These are phyloP conservation scores for Gnetum montanum DNA, from an alignment of 75 land plant genomes.

Conservation along the genomic window DNA sequence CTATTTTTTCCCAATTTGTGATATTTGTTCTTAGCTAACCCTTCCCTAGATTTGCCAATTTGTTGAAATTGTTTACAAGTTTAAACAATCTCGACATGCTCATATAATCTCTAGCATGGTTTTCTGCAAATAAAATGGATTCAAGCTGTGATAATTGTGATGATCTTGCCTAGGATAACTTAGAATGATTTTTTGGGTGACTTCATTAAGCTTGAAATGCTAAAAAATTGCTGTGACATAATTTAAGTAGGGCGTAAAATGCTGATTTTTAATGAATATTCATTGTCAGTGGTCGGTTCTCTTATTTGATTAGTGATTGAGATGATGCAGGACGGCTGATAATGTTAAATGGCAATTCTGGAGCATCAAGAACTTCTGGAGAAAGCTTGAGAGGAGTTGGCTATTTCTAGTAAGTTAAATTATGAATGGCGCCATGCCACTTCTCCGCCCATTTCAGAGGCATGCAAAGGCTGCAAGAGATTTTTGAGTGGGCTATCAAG, in stretches of 20 bases:
- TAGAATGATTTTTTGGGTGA: neutral
- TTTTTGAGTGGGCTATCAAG: no score
- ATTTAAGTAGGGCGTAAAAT: neutral
- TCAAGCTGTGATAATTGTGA: neutral
- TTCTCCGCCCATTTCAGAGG: no score
- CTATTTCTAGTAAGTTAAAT: constrained; percentile 2
- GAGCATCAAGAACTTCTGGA: neutral
- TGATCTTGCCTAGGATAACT: neutral
- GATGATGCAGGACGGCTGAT: constrained; percentile 1
- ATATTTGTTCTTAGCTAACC: no score
- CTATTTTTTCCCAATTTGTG: no score
- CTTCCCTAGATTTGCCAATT: no score
- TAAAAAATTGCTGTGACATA: neutral
- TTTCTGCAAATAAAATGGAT: neutral
- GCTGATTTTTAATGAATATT: neutral
- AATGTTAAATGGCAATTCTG: neutral
- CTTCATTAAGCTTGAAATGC: neutral
- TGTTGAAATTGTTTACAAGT: no score
- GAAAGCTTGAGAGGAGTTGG: constrained; percentile 4
- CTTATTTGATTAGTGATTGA: no score
- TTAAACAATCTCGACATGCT: neutral
- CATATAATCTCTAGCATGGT: neutral
- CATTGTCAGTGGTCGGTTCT: neutral
- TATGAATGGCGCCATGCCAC: no score
- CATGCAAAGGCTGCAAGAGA: no score